Percentiles rank a stretch among this genome's conserved stretches.
These are phyloP conservation scores for Elymus sibiricus DNA, from an alignment of 176 grass and related monocot species.

Conservation along the genomic window DNA sequence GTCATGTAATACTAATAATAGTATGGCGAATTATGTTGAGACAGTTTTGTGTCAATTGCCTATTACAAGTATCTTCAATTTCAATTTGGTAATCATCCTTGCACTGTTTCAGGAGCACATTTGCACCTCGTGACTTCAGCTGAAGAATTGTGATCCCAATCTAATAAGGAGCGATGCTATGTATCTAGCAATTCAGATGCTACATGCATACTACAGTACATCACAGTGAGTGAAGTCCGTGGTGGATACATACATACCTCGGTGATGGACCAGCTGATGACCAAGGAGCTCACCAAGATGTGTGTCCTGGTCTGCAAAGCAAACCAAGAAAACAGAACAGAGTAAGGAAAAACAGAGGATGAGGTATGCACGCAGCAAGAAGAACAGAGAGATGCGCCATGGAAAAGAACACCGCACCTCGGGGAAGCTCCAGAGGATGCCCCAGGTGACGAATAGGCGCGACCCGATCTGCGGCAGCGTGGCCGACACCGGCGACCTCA, in stretches of 20 bases:
- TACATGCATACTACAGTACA: no score
- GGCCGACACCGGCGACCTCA: conserved; percentile 22
- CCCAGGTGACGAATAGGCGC: conserved; percentile 20
- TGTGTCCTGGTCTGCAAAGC: conserved; percentile 47
- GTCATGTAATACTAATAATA: no score
- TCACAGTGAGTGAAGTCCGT: no score
- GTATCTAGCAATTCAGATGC: no score
- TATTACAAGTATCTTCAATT: no score
- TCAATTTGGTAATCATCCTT: no score
- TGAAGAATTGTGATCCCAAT: no score
- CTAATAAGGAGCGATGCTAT: no score
- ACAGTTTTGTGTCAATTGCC: no score
- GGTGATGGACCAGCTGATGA: conserved; percentile 78
- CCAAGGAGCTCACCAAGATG: conserved; percentile 52
- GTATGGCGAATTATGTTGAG: no score
- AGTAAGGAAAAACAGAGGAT: not conserved
- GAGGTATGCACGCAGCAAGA: not conserved
- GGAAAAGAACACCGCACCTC: not conserved
- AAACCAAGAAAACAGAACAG: not conserved
- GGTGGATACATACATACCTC: conserved; percentile 20
- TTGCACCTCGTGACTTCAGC: no score
- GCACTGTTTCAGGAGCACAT: no score
- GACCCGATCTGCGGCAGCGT: conserved; percentile 31
- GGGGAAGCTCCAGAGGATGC: conserved; percentile 13
- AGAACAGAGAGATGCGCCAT: not conserved